Conservation (phyloP, 1,139 yeast genomes). For the Nakaseomyces glabratus region DNA sequence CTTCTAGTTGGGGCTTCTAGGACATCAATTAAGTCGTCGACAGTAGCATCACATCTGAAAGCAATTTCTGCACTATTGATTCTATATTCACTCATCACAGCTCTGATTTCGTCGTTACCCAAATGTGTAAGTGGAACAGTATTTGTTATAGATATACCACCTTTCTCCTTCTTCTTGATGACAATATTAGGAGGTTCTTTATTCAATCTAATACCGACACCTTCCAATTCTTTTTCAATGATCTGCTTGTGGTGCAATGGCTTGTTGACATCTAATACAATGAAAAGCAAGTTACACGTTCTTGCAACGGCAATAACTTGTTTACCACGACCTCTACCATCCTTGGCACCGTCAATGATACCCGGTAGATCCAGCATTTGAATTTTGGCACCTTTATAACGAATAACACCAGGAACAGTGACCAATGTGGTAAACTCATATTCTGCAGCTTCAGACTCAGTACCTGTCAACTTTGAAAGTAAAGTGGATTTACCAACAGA, state of each 20-base stretch:
- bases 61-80: slow-evolving; percentile 96
- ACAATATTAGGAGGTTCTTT: slow-evolving; percentile 87
- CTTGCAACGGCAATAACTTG: slow-evolving; percentile 98
- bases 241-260: slow-evolving; percentile 90
- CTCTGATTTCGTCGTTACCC: slow-evolving; percentile 86
- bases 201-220: slow-evolving; percentile 91
- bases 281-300: slow-evolving; percentile 84
- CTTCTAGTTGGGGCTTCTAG: slow-evolving; percentile 82
- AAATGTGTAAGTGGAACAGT: slow-evolving; percentile 88
- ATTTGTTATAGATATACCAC: slow-evolving; percentile 88
- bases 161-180: slow-evolving; percentile 85
- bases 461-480: slow-evolving; percentile 81
- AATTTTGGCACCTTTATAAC: slow-evolving; percentile 92
- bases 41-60: slow-evolving; percentile 93
- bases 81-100: slow-evolving; percentile 91
- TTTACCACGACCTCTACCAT: slow-evolving; percentile 98
- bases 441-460: slow-evolving; percentile 95
- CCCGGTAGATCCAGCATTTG: slow-evolving; percentile 99
- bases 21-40: slow-evolving; percentile 91
- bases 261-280: slow-evolving; percentile 90
- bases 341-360: slow-evolving; percentile 97
- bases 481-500: slow-evolving; percentile 95
- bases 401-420: slow-evolving; percentile 93
- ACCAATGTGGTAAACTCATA: slow-evolving; percentile 96
- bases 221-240: slow-evolving; percentile 91